These are phyloP conservation scores for Solanum sejunctum DNA, from an alignment of 257 asterid genomes.

Conservation along the genomic window DNA sequence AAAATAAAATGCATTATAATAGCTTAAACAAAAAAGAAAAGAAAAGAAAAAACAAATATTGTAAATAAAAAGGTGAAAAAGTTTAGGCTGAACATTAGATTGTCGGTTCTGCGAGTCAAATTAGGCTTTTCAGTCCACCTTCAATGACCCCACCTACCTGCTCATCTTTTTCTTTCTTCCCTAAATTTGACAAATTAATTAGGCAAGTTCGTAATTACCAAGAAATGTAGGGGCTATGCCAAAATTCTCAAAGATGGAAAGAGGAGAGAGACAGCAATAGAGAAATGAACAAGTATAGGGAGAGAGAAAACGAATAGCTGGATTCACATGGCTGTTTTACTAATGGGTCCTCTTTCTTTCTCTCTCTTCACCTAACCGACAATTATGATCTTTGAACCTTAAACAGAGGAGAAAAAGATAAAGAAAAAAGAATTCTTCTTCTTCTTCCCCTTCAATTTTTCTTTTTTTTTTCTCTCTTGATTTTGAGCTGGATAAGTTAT, in stretches of 20 bases:
- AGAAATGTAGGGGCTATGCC: not conserved
- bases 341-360: conserved; percentile 23
- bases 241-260: not conserved
- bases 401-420: conserved; percentile 6
- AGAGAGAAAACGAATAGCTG: conserved; percentile 18
- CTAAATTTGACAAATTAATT: not conserved
- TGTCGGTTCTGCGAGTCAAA: not conserved
- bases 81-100: not conserved
- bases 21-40: not conserved
- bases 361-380: conserved; percentile 44
- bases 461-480: not conserved
- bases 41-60: not conserved
- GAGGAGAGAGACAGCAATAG: not conserved
- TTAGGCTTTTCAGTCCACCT: not conserved
- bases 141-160: not conserved
- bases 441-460: not conserved
- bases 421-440: not conserved
- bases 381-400: conserved; percentile 36
- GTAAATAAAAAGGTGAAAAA: not conserved
- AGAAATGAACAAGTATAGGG: not conserved
- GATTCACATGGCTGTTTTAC: conserved; percentile 68
- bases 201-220: not conserved
- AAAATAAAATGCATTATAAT: no score
- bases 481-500: conserved; percentile 7
- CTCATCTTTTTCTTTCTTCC: not conserved